Base-by-base conservation (phyloP, 192 early-diverging fungal genomes). In the Funneliformis geosporum region DNA sequence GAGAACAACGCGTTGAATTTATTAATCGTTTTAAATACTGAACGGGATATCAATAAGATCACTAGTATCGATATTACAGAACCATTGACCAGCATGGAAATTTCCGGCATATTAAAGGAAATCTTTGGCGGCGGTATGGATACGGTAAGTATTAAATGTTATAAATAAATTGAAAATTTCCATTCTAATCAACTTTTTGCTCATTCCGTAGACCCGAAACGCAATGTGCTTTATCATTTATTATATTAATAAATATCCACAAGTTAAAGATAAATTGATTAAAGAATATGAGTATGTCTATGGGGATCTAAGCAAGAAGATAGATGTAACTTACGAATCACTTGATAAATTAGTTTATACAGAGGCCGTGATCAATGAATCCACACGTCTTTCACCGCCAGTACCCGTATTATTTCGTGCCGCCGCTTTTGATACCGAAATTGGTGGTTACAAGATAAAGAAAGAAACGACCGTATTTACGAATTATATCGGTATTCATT, bases 321-420 rank as follows among this genome's bases (percentile, higher is more conserved):
- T 10, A 40, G 11, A 33, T n/a, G n/a, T 78, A 4, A 40, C 33
- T 9, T 42, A 28, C 9, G 76, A 78, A 40, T 33, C 23, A 43
- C 64, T 67, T 50, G 46, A 44, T 11, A 78, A 64, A 67, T 67
- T 78, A 12, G 4, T 28, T 12, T 78, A 67, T 59, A 16, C 25
- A 0, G 65, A 65, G 27, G 76, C 76, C 18, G 40, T 78, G 9
- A 77, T 77, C 6, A 38, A 67, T 43, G 76, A 78, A 55, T 3
- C 6, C 16, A 21, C 50, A 1, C 50, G 50, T 55, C 4, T 55
- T 18, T 0, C 7, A 21, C 50, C 50, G 16, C 18, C 4, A 5
- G 4, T 55, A n/a, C 16, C 66, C 9, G 18, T 33, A 68, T 39
- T 39, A 5, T 2, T 68, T 4, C 66, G 66, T 38, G 27, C 39